Evolutionary conservation across 2,329 filamentous ascomycete genomes (phyloP).

Genomic region (Phialocephala subalpina): DNA sequence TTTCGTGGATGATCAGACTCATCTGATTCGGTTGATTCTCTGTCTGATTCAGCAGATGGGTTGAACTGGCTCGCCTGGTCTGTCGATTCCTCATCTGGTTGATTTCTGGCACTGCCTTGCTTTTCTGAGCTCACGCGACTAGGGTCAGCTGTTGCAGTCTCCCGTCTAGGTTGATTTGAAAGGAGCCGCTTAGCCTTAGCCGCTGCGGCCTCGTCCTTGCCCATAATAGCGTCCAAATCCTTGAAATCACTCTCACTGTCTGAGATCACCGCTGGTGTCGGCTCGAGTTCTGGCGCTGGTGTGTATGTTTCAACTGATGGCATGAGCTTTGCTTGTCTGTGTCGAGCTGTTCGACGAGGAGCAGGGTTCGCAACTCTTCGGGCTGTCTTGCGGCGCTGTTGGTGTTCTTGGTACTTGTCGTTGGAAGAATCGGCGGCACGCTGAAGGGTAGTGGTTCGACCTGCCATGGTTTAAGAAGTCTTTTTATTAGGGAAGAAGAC

Average conservation of each 20-base stretch:
- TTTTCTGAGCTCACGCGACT: not conserved
- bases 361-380: not conserved
- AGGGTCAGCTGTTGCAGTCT: not conserved
- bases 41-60: not conserved
- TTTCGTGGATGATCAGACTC: not conserved
- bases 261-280: not conserved
- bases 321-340: not conserved
- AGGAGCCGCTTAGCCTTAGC: not conserved
- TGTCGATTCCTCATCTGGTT: not conserved
- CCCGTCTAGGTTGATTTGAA: not conserved
- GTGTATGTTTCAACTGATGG: not conserved
- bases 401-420: not conserved
- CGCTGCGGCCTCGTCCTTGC: not conserved
- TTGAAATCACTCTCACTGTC: not conserved
- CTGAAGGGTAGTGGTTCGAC: not conserved
- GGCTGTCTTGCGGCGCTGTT: not conserved
- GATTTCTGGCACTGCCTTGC: not conserved
- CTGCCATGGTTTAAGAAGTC: not conserved
- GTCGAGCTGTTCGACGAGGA: not conserved
- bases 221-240: not conserved
- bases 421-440: not conserved
- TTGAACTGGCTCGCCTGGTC: not conserved
- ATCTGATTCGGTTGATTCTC: not conserved
- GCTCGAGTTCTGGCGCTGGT: no score
- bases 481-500: not conserved